Evolutionary conservation across 208 protist genomes (phyloP).

Genomic region (Leptomonas pyrrhocoris): DNA sequence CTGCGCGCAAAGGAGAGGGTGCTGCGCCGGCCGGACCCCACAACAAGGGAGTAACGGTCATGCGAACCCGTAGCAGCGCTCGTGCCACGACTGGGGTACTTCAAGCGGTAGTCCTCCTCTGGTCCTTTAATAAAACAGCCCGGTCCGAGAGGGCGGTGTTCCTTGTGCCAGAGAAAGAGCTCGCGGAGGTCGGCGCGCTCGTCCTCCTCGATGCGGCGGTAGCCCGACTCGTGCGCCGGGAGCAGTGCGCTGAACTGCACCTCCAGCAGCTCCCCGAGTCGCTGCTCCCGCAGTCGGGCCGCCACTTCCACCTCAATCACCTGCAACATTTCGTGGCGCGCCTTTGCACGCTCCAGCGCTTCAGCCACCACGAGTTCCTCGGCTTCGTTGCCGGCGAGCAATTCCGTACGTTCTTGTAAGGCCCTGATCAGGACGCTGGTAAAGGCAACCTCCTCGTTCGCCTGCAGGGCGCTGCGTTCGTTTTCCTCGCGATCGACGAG

Average conservation of each 20-base stretch:
- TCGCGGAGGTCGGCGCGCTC: conserved; percentile 37
- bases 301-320: conserved; percentile 53
- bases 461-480: conserved; percentile 31
- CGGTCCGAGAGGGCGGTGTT: conserved; percentile 54
- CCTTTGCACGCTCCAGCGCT: conserved; percentile 21
- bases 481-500: conserved; percentile 34
- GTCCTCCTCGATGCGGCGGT: conserved; percentile 38
- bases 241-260: conserved; percentile 43
- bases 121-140: conserved; percentile 38
- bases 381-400: conserved; percentile 33
- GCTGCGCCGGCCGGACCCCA: not conserved
- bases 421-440: conserved; percentile 18
- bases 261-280: conserved; percentile 35
- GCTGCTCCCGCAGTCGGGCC: conserved; percentile 34
- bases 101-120: conserved; percentile 36
- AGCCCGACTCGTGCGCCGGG: conserved; percentile 38
- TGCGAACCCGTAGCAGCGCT: not conserved
- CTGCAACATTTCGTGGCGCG: conserved; percentile 33
- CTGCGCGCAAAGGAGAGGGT: not conserved
- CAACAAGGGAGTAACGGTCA: not conserved
- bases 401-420: conserved; percentile 26
- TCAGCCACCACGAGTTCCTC: conserved; percentile 40
- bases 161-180: conserved; percentile 56
- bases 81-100: conserved; percentile 6
- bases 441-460: conserved; percentile 41